phyloP scores from a whole-genome alignment of 2,329 filamentous ascomycete genomes.

The Tolypocladium endophyticum region DNA sequence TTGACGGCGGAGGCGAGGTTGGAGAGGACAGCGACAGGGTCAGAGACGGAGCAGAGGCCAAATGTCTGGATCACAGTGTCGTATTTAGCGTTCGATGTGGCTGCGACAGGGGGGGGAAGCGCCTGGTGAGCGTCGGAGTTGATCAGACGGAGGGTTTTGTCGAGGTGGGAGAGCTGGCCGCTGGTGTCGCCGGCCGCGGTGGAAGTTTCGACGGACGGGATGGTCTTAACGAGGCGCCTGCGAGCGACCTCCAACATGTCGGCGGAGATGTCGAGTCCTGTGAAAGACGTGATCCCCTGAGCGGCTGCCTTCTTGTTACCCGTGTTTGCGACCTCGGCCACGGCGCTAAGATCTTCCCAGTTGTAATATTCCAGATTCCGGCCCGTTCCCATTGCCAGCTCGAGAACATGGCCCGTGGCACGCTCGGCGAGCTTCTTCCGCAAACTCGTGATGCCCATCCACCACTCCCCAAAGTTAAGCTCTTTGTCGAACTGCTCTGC shows the following conservation, averaged over 20 bases:
- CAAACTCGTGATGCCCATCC: conserved; percentile 43
- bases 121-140: conserved; percentile 35
- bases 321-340: conserved; percentile 6
- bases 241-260: conserved; percentile 51
- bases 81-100: conserved; percentile 34
- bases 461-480: conserved; percentile 45
- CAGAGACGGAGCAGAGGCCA: conserved; percentile 50
- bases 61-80: conserved; percentile 56
- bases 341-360: conserved; percentile 33
- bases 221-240: conserved; percentile 34
- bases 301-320: conserved; percentile 4
- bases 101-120: conserved; percentile 27
- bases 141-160: conserved; percentile 34
- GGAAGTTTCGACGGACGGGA: conserved; percentile 26
- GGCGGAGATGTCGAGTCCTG: conserved; percentile 49
- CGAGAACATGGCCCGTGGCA: conserved; percentile 47
- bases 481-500: conserved; percentile 48
- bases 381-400: conserved; percentile 53
- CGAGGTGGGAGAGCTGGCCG: conserved; percentile 27
- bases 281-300: conserved; percentile 40
- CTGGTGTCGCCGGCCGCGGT: conserved; percentile 22
- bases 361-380: conserved; percentile 50
- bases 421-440: conserved; percentile 35
- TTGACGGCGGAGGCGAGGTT: conserved; percentile 41
- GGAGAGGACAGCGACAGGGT: conserved; percentile 41